Evolutionary conservation across 2,329 filamentous ascomycete genomes (phyloP), one percentile per base, ranked within the genome.

Genomic region (Chaetomium strumarium): DNA sequence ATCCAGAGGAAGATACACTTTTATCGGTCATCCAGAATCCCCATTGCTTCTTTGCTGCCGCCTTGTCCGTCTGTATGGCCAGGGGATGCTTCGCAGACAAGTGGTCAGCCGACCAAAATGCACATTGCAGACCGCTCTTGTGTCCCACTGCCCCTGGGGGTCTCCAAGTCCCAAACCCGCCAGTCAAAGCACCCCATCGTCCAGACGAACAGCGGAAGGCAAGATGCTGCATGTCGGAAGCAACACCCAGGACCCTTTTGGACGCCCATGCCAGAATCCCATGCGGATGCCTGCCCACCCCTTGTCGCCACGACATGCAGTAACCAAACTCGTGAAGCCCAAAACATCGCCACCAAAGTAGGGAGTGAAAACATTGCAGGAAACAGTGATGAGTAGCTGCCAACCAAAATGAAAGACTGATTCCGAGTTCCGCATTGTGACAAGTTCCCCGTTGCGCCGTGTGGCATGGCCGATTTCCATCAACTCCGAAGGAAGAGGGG

Each of bases 381-480:
- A 24, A 24, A 24, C 24, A 24, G 24, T 24, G 24, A 24, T 24
- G 34, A 47, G 20, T 33, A 44, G 13, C 2, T 17, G 31, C 39
- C 43, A 46, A 43, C 16, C 24, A 11, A 43, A 47, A 43, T 7
- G 36, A 17, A 46, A 49, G 29, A 39, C 29, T 44, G 46, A 13
- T 31, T 16, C 44, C 40, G 31, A 46, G 41, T 29, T 38, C n/a
- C 24, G 31, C 34, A 14, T 30, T n/a, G 13, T 44, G 31, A 44
- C 29, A 47, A 45, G 45, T 37, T 50, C 36, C 46, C 52, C 31
- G 17, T 45, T 52, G 34, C 48, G 55, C 52, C 52, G 55, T 34
- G 55, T 55, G 50, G 52, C 46, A 51, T 53, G 44, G 46, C 51
- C 46, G n/a, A 39, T 49, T 43, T 49, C 50, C 46, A 16, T 39